Evolutionary conservation across 805 yeast species (phyloP), one percentile per base, ranked within the genome.

Genomic region (Ogataea saltuana): DNA sequence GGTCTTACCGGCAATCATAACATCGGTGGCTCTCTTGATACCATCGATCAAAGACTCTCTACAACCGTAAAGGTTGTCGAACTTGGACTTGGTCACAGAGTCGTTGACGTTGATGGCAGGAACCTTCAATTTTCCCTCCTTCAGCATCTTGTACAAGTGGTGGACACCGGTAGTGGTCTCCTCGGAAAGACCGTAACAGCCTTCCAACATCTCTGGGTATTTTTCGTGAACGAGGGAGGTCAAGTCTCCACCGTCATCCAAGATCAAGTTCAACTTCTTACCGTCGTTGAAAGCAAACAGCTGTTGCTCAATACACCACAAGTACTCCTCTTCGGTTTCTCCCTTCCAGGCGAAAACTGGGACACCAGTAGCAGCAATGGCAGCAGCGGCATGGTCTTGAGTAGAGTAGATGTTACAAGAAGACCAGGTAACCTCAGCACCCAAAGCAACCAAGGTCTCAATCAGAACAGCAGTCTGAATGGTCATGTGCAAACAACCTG

Each of bases 331-430:
- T 75, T 91, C 99, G 72, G 98, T 88, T 83, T 91, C 98, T 71
- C 99, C 98, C 82, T 91, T 91, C 99, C 99, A 91, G 64, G 99
- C 99, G 61, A 88, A 91, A 57, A 91, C 99, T 67, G 99, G 98
- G 49, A 91, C 95, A 76, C 99, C 99, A 58, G 97, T 72, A 59
- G 98, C 99, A 61, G 99, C 99, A 71, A 91, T 93, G 63, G 98
- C 98, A 65, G 99, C 97, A 63, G 99, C 98, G 60, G 98, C 98
- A 71, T 91, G 98, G 76, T 91, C 99, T 79, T 91, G 99, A 58
- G 99, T 91, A 61, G 98, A 90, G 85, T 88, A 91, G 64, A 91
- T 91, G 95, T 91, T 91, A 82, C 99, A 91, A 38, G 97, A 88
- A 54, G 97, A 81, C 99, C 99, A 91, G 65, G 99, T 93, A 53